phyloP scores from a whole-genome alignment of 192 early-diverging fungal genomes.

The Podila clonocystis region DNA sequence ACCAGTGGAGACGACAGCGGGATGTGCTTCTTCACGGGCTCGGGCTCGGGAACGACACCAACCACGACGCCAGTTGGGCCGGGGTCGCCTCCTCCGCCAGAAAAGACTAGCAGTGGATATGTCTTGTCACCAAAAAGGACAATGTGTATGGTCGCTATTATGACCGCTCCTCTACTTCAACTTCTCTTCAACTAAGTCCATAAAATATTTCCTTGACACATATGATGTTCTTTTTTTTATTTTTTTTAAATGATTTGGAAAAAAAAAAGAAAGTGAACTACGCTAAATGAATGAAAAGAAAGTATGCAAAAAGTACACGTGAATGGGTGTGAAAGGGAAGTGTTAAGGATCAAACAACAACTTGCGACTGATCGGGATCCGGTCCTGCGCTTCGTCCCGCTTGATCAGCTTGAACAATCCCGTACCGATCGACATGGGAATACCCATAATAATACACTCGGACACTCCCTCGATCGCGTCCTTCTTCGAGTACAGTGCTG shows the following conservation, averaged over 20 bases:
- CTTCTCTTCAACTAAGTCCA: neutral
- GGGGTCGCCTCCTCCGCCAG: no score
- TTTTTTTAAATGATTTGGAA: no score
- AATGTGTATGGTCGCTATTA: no score
- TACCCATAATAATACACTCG: constrained; percentile 99
- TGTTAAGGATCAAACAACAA: constrained; percentile 69
- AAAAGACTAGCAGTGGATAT: no score
- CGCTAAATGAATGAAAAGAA: neutral
- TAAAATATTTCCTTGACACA: neutral
- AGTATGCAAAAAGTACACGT: neutral
- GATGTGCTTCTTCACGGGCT: no score
- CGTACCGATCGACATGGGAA: constrained; percentile 96
- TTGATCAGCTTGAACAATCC: constrained; percentile 95
- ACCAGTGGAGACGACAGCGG: no score
- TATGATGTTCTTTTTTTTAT: neutral
- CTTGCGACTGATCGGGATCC: constrained; percentile 62
- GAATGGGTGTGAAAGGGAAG: neutral
- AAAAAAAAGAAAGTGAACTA: neutral
- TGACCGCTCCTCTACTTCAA: no score
- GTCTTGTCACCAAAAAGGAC: no score
- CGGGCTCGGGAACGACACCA: no score
- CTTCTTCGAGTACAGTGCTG: constrained; percentile 92
- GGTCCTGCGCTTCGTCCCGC: constrained; percentile 63
- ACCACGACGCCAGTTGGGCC: no score
- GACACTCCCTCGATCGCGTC: constrained; percentile 97